Evolutionary conservation across 2,329 filamentous ascomycete genomes (phyloP).

Genomic region (Aspergillus sp.): DNA sequence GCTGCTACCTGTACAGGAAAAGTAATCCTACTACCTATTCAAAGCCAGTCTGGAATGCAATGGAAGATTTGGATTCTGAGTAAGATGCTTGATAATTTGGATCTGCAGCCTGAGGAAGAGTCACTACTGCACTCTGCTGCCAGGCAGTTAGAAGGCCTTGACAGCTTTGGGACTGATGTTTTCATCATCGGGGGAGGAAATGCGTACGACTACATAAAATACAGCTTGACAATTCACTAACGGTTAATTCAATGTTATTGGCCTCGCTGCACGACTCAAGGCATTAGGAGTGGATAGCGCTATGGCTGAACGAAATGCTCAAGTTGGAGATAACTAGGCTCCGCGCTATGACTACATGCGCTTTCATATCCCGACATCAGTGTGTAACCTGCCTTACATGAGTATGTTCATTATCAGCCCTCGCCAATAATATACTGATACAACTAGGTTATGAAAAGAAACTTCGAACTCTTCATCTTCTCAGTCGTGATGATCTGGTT

Average conservation of each 20-base stretch:
- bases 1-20: slow-evolving; percentile 26
- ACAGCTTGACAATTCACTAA: slow-evolving; percentile 6
- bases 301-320: slow-evolving; percentile 39
- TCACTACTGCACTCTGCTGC: slow-evolving; percentile 10
- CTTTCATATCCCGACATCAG: slow-evolving; percentile 36
- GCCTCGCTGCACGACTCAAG: slow-evolving; percentile 40
- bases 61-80: slow-evolving; percentile 25
- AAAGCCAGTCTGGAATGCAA: slow-evolving; percentile 1
- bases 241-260: slow-evolving; percentile 29
- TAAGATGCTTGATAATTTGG: slow-evolving; percentile 17
- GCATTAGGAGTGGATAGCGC: slow-evolving; percentile 40
- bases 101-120: slow-evolving; percentile 19
- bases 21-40: slow-evolving; percentile 24
- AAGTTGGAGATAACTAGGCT: slow-evolving; percentile 43
- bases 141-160: not conserved
- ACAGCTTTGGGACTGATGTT: slow-evolving; percentile 23
- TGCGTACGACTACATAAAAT: slow-evolving; percentile 14
- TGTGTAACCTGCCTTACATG: slow-evolving; percentile 33
- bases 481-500: slow-evolving; percentile 11
- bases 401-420: slow-evolving; percentile 5
- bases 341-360: slow-evolving; percentile 42
- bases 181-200: slow-evolving; percentile 41
- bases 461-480: slow-evolving; percentile 9
- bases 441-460: slow-evolving; percentile 7
- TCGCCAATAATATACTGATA: too few relatives aligned